A percentile compares a stretch with the other conserved stretches of the same genome.
These are phyloP conservation scores for Chytriomyces sp. DNA, from an alignment of 192 early-diverging fungal genomes.

Conservation along the genomic window DNA sequence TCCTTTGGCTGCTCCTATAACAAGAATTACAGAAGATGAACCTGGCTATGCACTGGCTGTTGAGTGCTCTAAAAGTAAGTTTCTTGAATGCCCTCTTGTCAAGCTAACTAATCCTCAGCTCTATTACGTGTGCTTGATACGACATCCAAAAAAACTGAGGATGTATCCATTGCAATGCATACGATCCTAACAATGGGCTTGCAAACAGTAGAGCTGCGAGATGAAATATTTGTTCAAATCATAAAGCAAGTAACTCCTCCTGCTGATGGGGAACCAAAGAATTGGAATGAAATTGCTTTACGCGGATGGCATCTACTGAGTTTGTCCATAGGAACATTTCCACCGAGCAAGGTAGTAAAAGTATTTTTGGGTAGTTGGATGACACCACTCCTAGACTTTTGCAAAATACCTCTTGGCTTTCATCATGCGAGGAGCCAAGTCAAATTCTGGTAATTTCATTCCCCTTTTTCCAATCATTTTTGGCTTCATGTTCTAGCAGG, in stretches of 20 bases:
- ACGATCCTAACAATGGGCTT: conserved; percentile 39
- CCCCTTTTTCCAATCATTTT: neutral
- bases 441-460: conserved; percentile 18
- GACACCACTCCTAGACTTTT: conserved; percentile 31
- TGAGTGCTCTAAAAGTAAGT: conserved; percentile 43
- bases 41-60: conserved; percentile 28
- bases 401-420: conserved; percentile 50
- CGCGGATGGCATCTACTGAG: conserved; percentile 46
- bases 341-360: conserved; percentile 46
- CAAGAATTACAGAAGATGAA: conserved; percentile 36
- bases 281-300: conserved; percentile 46
- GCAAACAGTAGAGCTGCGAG: conserved; percentile 40
- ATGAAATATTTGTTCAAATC: conserved; percentile 56
- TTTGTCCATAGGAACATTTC: conserved; percentile 45
- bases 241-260: conserved; percentile 50
- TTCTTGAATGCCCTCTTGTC: neutral
- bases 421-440: conserved; percentile 33
- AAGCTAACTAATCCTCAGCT: neutral
- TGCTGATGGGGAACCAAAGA: conserved; percentile 33
- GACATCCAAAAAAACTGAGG: conserved; percentile 43
- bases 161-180: conserved; percentile 29
- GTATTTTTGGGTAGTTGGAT: neutral
- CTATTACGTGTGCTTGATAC: conserved; percentile 44
- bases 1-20: conserved; percentile 29
- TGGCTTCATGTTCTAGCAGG: conserved; percentile 24